Conservation (phyloP, 306 rosid genomes). For the Fragaria vesca region DNA sequence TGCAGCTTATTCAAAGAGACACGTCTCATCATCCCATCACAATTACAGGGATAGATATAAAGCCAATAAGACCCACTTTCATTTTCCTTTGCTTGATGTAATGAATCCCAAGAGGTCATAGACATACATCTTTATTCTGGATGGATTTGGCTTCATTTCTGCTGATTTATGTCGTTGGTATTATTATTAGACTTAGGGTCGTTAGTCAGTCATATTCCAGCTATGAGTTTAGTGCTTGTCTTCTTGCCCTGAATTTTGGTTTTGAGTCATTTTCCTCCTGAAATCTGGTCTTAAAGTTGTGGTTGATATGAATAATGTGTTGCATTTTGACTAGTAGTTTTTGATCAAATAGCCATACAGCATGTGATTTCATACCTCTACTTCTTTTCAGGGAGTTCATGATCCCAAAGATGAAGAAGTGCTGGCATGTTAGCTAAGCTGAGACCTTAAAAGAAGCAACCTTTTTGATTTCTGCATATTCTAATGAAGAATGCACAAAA, state of each 20-base stretch:
- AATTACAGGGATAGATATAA: slow-evolving; percentile 35
- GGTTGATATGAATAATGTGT: slow-evolving; percentile 24
- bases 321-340: slow-evolving; percentile 14
- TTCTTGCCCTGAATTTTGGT: neutral
- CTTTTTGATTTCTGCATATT: slow-evolving; percentile 12
- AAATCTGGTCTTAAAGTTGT: slow-evolving; percentile 15
- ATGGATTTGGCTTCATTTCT: slow-evolving; percentile 31
- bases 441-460: slow-evolving; percentile 15
- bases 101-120: slow-evolving; percentile 39
- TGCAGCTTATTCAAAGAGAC: slow-evolving; percentile 31
- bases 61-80: slow-evolving; percentile 42
- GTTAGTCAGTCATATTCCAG: slow-evolving; percentile 42
- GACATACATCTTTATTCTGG: slow-evolving; percentile 36
- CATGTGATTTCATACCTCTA: slow-evolving; percentile 14
- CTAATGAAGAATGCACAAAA: slow-evolving; percentile 1
- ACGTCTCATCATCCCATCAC: slow-evolving; percentile 45
- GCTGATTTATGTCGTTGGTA: slow-evolving; percentile 19
- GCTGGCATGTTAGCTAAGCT: slow-evolving; percentile 12
- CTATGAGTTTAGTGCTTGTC: slow-evolving; percentile 45
- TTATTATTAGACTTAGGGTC: slow-evolving; percentile 28
- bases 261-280: neutral
- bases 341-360: slow-evolving; percentile 36
- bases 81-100: slow-evolving; percentile 24
- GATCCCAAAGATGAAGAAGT: slow-evolving; percentile 11
- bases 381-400: neutral